Conservation (phyloP, 2,329 filamentous ascomycete species). For the Pseudogymnoascus pannorum region DNA sequence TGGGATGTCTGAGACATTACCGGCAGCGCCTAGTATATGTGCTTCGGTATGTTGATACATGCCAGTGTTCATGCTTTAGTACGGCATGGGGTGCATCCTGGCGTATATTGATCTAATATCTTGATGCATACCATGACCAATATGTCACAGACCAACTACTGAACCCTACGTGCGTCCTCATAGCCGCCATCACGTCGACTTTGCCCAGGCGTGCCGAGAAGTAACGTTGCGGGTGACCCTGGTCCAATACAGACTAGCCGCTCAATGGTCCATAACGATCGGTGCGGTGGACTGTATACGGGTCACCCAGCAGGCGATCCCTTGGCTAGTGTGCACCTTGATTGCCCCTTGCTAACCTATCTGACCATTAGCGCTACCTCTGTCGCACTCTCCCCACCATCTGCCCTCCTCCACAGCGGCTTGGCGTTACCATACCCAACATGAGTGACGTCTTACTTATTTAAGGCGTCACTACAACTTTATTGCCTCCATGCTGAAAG, state of each 20-base stretch:
- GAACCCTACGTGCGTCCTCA: background rate
- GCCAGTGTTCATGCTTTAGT: background rate
- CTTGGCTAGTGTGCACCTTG: background rate
- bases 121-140: background rate
- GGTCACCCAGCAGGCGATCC: background rate
- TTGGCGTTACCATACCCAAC: background rate
- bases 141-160: background rate
- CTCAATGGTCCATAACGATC: background rate
- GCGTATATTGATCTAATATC: background rate
- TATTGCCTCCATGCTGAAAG: background rate
- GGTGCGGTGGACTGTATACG: background rate
- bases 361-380: background rate
- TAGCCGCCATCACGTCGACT: background rate
- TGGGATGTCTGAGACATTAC: background rate
- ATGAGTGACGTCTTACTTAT: background rate
- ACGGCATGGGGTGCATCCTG: background rate
- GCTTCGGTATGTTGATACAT: background rate
- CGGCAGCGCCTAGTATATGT: background rate
- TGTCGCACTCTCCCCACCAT: background rate
- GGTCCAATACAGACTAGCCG: background rate
- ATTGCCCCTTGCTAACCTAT: background rate
- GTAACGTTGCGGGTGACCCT: conserved; percentile 5
- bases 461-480: background rate
- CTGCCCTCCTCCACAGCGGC: background rate
- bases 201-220: background rate